Conservation (phyloP, 2,329 filamentous ascomycete species). For the Calonectria pteridis region DNA sequence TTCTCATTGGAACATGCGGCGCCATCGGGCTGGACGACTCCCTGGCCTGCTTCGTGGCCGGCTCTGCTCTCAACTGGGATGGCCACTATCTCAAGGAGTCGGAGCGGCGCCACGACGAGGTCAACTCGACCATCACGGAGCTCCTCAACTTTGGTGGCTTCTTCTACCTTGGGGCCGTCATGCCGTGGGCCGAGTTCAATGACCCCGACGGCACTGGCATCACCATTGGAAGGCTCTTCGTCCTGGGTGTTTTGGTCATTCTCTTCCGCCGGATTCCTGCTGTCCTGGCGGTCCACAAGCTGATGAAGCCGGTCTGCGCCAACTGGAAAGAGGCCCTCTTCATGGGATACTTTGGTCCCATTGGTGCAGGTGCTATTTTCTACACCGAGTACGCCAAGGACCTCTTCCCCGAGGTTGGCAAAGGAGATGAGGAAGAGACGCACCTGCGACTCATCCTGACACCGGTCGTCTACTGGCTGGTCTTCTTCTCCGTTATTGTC, state of each 20-base stretch:
- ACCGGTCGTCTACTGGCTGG: conserved; percentile 56
- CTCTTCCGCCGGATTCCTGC: conserved; percentile 68
- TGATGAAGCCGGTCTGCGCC: conserved; percentile 63
- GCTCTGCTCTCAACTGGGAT: conserved; percentile 71
- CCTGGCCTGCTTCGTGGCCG: conserved; percentile 71
- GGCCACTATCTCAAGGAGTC: conserved; percentile 67
- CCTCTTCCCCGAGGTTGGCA: conserved; percentile 51
- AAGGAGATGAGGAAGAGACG: conserved; percentile 51
- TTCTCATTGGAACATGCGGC: conserved; percentile 68
- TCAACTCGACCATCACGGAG: conserved; percentile 68
- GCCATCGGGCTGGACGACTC: conserved; percentile 69
- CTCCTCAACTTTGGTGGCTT: conserved; percentile 71
- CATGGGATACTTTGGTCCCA: conserved; percentile 79
- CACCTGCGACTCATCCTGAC: conserved; percentile 51
- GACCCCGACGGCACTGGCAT: conserved; percentile 64
- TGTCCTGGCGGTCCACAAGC: conserved; percentile 64
- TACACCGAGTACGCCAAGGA: conserved; percentile 68
- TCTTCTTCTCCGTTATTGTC: conserved; percentile 42
- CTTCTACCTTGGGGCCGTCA: conserved; percentile 67
- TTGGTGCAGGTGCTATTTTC: conserved; percentile 81
- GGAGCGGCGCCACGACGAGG: conserved; percentile 68
- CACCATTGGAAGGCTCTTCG: conserved; percentile 62
- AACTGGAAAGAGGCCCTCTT: conserved; percentile 70
- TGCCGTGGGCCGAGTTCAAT: conserved; percentile 68
- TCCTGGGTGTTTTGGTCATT: conserved; percentile 63